Conservation (phyloP, 352 stramenopile species). For the Pythium phragmiticola region DNA sequence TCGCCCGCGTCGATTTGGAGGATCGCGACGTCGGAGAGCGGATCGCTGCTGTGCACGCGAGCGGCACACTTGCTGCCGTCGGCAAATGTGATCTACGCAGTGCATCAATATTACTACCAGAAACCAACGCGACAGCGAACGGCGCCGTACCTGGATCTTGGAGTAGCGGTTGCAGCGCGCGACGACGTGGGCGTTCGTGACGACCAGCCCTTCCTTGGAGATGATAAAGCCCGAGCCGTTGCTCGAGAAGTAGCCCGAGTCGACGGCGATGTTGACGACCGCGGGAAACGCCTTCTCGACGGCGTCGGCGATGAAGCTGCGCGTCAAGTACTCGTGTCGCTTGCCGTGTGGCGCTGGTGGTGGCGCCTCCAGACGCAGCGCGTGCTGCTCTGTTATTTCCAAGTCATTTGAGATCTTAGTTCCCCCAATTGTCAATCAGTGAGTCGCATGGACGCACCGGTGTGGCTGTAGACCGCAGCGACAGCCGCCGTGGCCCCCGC, state of each 20-base stretch:
- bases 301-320: conserved; percentile 89
- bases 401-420: neutral
- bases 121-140: conserved; percentile 1
- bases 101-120: neutral
- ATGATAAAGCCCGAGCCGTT: conserved; percentile 94
- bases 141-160: conserved; percentile 60
- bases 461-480: neutral
- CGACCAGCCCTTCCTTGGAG: conserved; percentile 77
- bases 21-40: conserved; percentile 90
- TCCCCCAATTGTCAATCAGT: neutral
- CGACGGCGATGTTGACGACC: conserved; percentile 88
- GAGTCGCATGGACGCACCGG: neutral
- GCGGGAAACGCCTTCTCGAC: conserved; percentile 86
- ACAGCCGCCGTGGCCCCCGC: conserved; percentile 1
- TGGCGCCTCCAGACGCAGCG: conserved; percentile 10
- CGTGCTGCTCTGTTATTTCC: neutral
- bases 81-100: conserved; percentile 66
- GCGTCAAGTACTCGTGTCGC: conserved; percentile 35
- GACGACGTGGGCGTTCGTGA: conserved; percentile 93
- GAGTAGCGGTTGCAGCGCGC: conserved; percentile 78
- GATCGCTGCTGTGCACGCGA: conserved; percentile 82
- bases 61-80: conserved; percentile 79
- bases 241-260: conserved; percentile 69
- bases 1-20: conserved; percentile 77
- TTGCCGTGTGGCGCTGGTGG: conserved; percentile 14